Percentiles rank a stretch among this genome's conserved stretches.
These are phyloP conservation scores for Gracilaria gracilis DNA, from an alignment of 23 red algal species.

Conservation along the genomic window DNA sequence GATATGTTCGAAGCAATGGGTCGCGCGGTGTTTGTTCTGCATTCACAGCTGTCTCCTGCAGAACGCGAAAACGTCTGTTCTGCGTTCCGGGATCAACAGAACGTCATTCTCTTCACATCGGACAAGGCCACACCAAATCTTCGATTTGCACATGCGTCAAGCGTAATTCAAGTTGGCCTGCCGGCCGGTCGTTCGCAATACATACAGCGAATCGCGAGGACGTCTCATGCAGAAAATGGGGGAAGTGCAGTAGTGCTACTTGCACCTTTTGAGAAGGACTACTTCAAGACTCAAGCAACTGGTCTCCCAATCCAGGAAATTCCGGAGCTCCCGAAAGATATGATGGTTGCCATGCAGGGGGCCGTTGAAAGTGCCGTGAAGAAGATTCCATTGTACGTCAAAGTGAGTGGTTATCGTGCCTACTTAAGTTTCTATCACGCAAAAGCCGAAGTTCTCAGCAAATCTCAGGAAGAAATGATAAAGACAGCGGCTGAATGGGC, in stretches of 20 bases:
- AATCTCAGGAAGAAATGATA: constrained; percentile 58
- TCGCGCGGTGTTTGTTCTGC: constrained; percentile 78
- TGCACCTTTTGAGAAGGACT: constrained; percentile 67
- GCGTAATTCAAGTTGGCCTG: constrained; percentile 84
- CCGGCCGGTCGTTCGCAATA: constrained; percentile 78
- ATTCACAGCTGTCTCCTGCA: constrained; percentile 58
- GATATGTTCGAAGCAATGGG: constrained; percentile 74
- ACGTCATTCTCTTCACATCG: constrained; percentile 73
- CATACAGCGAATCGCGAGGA: constrained; percentile 79
- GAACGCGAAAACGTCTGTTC: constrained; percentile 47
- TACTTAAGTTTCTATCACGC: constrained; percentile 77
- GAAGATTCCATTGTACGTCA: constrained; percentile 39
- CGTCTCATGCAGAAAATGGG: constrained; percentile 76
- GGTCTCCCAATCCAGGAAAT: constrained; percentile 58
- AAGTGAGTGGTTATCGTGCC: constrained; percentile 61
- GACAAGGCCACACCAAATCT: constrained; percentile 12
- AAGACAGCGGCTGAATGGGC: constrained; percentile 43
- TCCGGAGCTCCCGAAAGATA: constrained; percentile 17
- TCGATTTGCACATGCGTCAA: constrained; percentile 35
- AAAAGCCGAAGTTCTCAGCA: constrained; percentile 40
- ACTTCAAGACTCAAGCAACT: constrained; percentile 45
- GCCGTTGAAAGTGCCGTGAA: not conserved
- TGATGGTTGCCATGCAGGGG: constrained; percentile 24
- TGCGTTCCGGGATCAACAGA: constrained; percentile 52
- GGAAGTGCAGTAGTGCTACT: constrained; percentile 85